phyloP scores from a whole-genome alignment of 2,329 filamentous ascomycete species.

The Chaetomium globosum region DNA sequence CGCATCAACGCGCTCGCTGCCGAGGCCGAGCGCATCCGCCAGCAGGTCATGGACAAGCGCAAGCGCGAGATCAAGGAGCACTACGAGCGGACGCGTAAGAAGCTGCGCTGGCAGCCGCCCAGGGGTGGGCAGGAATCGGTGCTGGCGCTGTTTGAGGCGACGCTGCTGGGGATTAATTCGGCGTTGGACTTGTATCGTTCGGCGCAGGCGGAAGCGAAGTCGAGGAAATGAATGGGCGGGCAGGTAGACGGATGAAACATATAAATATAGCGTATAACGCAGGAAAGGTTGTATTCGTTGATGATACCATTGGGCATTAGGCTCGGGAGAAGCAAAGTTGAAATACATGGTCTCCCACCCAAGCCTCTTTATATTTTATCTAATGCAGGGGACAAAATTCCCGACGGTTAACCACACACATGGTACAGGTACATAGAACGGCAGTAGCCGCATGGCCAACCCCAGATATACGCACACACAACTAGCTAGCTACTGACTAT shows the following conservation, averaged over 20 bases:
- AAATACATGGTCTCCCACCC: background rate
- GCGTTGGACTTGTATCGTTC: slow-evolving; percentile 30
- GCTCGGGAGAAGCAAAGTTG: background rate
- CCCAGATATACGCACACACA: background rate
- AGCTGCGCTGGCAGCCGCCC: slow-evolving; percentile 69
- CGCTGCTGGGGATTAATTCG: slow-evolving; percentile 24
- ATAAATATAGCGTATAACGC: background rate
- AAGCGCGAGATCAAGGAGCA: slow-evolving; percentile 72
- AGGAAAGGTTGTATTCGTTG: background rate
- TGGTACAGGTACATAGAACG: background rate
- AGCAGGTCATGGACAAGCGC: slow-evolving; percentile 65
- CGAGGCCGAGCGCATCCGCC: slow-evolving; percentile 75
- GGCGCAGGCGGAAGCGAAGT: slow-evolving; percentile 17
- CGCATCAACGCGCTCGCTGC: slow-evolving; percentile 79
- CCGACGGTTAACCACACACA: background rate
- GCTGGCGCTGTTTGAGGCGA: slow-evolving; percentile 68
- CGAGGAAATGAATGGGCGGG: background rate
- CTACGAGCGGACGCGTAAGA: slow-evolving; percentile 73
- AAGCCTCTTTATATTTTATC: background rate
- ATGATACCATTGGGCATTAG: slow-evolving; percentile 13
- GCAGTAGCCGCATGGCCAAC: background rate
- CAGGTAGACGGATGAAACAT: too few species aligned
- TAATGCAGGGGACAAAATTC: background rate
- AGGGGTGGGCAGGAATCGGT: slow-evolving; percentile 78
- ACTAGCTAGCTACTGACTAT: background rate